Base-by-base conservation (phyloP, 2,329 filamentous ascomycete genomes). In the Ophiosphaerella herpotricha region DNA sequence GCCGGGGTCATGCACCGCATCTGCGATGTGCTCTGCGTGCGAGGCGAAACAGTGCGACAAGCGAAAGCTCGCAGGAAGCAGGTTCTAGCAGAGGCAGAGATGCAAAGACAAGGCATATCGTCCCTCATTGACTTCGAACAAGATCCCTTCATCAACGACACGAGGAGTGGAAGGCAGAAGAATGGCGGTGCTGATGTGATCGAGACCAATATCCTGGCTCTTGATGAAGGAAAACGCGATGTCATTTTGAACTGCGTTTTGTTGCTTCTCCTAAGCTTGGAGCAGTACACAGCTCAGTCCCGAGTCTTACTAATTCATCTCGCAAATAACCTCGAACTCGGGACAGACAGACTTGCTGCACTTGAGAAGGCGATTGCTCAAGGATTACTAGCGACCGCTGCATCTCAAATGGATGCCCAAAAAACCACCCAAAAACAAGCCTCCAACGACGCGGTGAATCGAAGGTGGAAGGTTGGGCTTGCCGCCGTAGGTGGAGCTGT, bases 401-500 rank as follows among this genome's bases (percentile, higher is more conserved):
- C 89, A 5, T 67, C 65, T 9, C 81, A 85, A 18, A 88, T 94
- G 81, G 86, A 85, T 1, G 89, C 88, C 0, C 88, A 91, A 57
- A 84, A 86, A 3, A 89, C 93, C 66, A 84, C 85, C 0, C 83
- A 87, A 64, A 89, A 88, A 66, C 84, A 87, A 49, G 81, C 77
- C 1, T 86, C 90, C 42, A 85, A 89, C 55, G 83, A 81, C 49
- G 85, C 85, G 53, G 74, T 77, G 12, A 72, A 81, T 12, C 80
- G 85, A 39, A 85, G 85, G 64, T 88, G 85, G 82, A 91, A 91
- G 68, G 90, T 97, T 24, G 91, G 91, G 0, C 79, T 96, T 26
- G 92, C 91, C 0, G 90, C 89, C 5, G 90, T 94, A 0, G 91
- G 90, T 0, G 92, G 92, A 8, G 92, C 92, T 2, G 89, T 89